phyloP scores from a whole-genome alignment of 73 alveolate genomes.

The Paramecium primaurelia region DNA sequence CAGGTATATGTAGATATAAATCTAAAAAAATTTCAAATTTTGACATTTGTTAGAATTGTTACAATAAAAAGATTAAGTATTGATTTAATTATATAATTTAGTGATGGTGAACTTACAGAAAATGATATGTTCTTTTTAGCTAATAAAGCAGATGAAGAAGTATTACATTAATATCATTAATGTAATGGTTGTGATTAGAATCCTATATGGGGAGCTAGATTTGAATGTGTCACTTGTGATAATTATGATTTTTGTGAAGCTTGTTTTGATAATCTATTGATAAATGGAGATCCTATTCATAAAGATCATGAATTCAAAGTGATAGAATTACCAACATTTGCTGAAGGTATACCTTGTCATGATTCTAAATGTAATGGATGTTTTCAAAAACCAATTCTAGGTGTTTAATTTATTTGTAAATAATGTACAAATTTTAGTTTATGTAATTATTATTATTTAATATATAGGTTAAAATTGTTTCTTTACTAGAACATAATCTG shows the following conservation, averaged over 20 bases:
- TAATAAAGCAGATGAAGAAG: conserved; percentile 74
- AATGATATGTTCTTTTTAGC: conserved; percentile 67
- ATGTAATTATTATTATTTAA: background rate
- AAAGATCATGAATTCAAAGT: conserved; percentile 72
- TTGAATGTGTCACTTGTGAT: conserved; percentile 79
- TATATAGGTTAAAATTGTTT: conserved; percentile 76
- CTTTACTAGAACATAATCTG: conserved; percentile 57
- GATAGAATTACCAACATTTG: conserved; percentile 80
- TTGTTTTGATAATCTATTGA: conserved; percentile 51
- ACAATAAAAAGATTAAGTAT: background rate
- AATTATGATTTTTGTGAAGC: conserved; percentile 84
- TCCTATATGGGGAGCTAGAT: conserved; percentile 89
- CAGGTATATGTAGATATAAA: conserved; percentile 73
- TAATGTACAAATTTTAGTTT: conserved; percentile 70
- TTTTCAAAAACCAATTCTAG: conserved; percentile 84
- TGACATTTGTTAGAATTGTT: conserved; percentile 77
- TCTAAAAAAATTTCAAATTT: conserved; percentile 68
- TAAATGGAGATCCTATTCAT: conserved; percentile 2
- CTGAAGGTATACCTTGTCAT: conserved; percentile 84
- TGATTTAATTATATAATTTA: background rate
- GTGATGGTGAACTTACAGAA: conserved; percentile 55
- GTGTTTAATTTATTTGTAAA: conserved; percentile 82
- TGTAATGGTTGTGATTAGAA: conserved; percentile 84
- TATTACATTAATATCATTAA: conserved; percentile 80
- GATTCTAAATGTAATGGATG: conserved; percentile 77